Base-by-base conservation (phyloP, 208 protist species). In the Acanthamoeba lenticulata region DNA sequence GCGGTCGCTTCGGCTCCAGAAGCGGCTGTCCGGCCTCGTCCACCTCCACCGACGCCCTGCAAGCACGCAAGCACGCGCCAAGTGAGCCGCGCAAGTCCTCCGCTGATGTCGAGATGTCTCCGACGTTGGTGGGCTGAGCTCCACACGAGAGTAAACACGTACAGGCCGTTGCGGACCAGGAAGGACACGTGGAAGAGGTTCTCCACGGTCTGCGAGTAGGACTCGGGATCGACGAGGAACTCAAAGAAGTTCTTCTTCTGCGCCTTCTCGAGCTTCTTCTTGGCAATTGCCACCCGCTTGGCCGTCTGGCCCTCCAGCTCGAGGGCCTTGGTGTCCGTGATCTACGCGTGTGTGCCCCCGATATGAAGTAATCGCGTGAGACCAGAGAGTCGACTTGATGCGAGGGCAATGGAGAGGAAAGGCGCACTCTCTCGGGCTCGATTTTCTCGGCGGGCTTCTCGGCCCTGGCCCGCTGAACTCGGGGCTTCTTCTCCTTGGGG, bases 401-500 rank as follows among this genome's bases (percentile, higher is more conserved):
- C 6, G 7, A 29, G 42, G 42, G 72, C 4, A 83, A 27, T 13
- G 11, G 34, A 24, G 27, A 45, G 38, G 34, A n/a, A 69, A 67
- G 11, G 15, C 44, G 47, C 21, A 92, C 88, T 3, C 5, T 5
- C 65, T 92, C 88, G n/a, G 88, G 88, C 29, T 62, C 65, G 11
- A 92, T 57, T 47, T 69, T 92, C 88, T 92, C 45, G 1, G 29
- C 88, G 5, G 34, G 60, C 65, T 92, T 92, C 17, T 92, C 88
- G 15, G 29, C 40, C 42, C 47, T 29, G 27, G 88, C 62, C 5
- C 88, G n/a, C 88, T 92, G 88, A 4, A 3, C 81, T 74, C 60
- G 72, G 29, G 65, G 45, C 83, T 92, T 92, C 60, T 92, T 92
- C 29, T 92, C 88, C 88, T 92, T 92, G 6, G 88, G 88, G 2